phyloP scores from a whole-genome alignment of 176 grass and related monocot genomes.

The Aechmea fasciata region DNA sequence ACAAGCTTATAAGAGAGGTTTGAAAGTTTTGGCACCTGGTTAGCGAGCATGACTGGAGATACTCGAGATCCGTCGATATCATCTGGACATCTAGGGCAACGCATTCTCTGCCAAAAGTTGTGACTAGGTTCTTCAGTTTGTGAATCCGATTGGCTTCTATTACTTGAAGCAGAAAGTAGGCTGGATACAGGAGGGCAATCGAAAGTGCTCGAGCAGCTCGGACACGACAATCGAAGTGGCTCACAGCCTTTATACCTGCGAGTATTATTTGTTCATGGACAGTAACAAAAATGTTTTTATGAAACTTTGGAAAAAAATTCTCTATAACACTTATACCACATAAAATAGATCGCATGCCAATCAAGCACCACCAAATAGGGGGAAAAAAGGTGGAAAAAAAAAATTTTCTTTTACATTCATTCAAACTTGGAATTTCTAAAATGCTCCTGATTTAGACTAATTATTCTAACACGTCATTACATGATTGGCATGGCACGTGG shows the following conservation, averaged over 20 bases:
- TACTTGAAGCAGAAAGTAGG: slow-evolving; percentile 41
- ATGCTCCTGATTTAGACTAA: no score
- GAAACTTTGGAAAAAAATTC: no score
- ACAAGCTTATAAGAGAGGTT: no score
- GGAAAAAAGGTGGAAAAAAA: no score
- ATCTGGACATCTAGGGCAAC: slow-evolving; percentile 79
- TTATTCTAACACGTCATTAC: no score
- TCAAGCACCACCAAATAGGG: no score
- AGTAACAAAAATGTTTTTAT: no score
- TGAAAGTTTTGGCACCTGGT: slow-evolving; percentile 48
- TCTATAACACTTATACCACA: no score
- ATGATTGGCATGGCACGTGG: no score
- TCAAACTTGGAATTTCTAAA: no score
- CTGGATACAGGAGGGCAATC: slow-evolving; percentile 77
- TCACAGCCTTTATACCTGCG: slow-evolving; percentile 83
- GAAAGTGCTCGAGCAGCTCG: slow-evolving; percentile 71
- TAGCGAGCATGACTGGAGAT: slow-evolving; percentile 63
- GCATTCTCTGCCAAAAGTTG: slow-evolving; percentile 77
- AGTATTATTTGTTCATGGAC: slow-evolving; percentile 5
- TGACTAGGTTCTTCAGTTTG: slow-evolving; percentile 34
- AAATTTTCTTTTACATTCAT: no score
- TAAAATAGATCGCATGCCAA: no score
- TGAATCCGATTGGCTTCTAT: slow-evolving; percentile 24
- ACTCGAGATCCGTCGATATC: slow-evolving; percentile 37
- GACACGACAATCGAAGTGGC: slow-evolving; percentile 67